Base-by-base conservation (phyloP, 2,329 filamentous ascomycete genomes). In the Penicillium sp. region DNA sequence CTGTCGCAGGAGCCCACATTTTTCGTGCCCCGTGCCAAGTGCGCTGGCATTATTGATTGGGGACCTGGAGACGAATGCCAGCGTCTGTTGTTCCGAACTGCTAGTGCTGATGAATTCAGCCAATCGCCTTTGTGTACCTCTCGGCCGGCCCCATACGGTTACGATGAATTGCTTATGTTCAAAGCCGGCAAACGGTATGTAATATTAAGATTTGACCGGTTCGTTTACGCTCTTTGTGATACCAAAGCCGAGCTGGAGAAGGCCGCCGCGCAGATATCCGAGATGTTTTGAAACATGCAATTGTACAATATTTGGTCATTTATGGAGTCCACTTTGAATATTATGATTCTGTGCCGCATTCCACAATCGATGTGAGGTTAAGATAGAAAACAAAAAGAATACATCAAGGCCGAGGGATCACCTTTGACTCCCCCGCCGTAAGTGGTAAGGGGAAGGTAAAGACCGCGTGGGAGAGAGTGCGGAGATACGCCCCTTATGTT, bases 221-320 rank as follows among this genome's bases (percentile, higher is more conserved):
- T 74, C 48, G 64, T 75, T 3, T 76, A 70, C 62, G 72, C 71
- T 5, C 64, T 67, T 4, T 74, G 69, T 56, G 51, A 59, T 13
- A 62, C 57, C 5, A 56, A 16, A 2, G 26, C 14, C 10, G 67
- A 73, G 31, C 57, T 74, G 44, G 46, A 56, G 22, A 50, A 46
- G 10, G 50, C 52, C 1, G 43, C 31, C n/a, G 7, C 16, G 1
- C 44, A 50, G 4, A 33, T 56, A 29, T 46, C 29, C 14, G 13
- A 27, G 29, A 11, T 45, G 22, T 49, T 58, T 33, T 47, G 39
- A 31, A 52, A 10, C 7, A 19, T n/a, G 3, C 10, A 19, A 39
- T 10, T 19, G 9, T 9, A 19, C 16, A 3, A 33, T 13, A 4
- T 16, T 33, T 33, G 13, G 14, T 6, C 0, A 14, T 16, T 7